phyloP scores from a whole-genome alignment of 257 asterid genomes.

The Salvia miltiorrhiza region DNA sequence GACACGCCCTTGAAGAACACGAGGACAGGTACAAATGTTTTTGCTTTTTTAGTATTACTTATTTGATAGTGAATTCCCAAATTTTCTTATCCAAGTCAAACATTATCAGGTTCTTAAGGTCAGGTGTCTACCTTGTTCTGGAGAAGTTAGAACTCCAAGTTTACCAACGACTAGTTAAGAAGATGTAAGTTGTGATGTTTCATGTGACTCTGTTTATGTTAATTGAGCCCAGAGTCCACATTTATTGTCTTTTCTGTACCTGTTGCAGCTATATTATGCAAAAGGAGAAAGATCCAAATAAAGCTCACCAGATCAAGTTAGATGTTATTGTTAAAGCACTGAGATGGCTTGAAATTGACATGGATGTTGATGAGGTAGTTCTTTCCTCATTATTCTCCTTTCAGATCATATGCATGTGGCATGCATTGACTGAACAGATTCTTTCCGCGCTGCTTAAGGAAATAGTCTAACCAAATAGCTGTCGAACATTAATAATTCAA shows the following conservation, averaged over 20 bases:
- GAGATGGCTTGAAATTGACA: conserved; percentile 87
- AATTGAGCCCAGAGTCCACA: not conserved
- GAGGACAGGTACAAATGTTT: conserved; percentile 68
- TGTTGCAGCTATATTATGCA: conserved; percentile 66
- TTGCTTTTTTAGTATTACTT: conserved; percentile 17
- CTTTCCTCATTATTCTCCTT: conserved; percentile 6
- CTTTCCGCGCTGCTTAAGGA: no score
- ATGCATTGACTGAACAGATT: not conserved
- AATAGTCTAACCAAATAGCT: not conserved
- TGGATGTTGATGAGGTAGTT: conserved; percentile 87
- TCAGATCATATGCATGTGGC: not conserved
- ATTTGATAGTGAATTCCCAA: not conserved
- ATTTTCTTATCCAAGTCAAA: not conserved
- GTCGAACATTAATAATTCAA: not conserved
- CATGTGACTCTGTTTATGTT: not conserved
- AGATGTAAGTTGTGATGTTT: conserved; percentile 53
- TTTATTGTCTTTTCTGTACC: conserved; percentile 7
- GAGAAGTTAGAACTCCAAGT: conserved; percentile 98
- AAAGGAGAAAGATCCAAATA: conserved; percentile 77
- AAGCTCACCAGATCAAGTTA: conserved; percentile 88
- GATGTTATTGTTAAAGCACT: conserved; percentile 83
- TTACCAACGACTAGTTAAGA: conserved; percentile 85
- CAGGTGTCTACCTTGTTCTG: conserved; percentile 89
- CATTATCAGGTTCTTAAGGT: conserved; percentile 72
- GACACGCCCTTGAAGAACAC: conserved; percentile 77